These are phyloP conservation scores for Davidsoniella australis DNA, from an alignment of 2,329 filamentous ascomycete genomes.

Conservation along the genomic window DNA sequence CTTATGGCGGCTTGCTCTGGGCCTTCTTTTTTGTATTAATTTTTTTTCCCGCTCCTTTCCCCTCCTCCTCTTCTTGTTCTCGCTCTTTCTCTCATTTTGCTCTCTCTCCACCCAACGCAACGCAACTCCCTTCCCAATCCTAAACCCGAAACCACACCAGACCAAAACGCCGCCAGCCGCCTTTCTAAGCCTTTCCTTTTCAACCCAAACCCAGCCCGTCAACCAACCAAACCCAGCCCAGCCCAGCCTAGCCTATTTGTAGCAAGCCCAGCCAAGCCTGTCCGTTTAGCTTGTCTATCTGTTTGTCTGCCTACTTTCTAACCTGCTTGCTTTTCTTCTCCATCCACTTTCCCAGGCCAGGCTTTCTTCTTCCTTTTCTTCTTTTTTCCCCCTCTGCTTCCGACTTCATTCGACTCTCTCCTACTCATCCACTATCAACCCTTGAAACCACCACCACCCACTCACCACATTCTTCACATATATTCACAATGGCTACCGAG, in stretches of 20 bases:
- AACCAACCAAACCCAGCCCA: too few species aligned
- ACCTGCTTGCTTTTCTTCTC: neutral
- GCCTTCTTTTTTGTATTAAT: slow-evolving; percentile 1
- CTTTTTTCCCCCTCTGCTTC: slow-evolving; percentile 8
- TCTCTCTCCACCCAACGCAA: slow-evolving; percentile 5
- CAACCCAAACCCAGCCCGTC: neutral
- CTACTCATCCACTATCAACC: slow-evolving; percentile 12
- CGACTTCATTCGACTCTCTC: slow-evolving; percentile 6
- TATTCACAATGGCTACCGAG: slow-evolving; percentile 42
- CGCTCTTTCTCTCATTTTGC: neutral
- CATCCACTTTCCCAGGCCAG: slow-evolving; percentile 2
- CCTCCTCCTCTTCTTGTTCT: slow-evolving; percentile 1
- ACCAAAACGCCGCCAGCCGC: too few species aligned
- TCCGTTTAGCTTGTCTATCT: too few species aligned
- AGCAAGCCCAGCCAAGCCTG: too few species aligned
- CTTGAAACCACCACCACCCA: slow-evolving; percentile 5
- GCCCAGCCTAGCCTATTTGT: too few species aligned
- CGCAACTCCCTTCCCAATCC: slow-evolving; percentile 2
- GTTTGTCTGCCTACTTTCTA: too few species aligned
- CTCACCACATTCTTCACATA: too few species aligned
- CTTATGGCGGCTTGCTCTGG: neutral
- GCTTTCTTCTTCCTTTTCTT: slow-evolving; percentile 9
- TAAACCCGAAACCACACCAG: slow-evolving; percentile 10
- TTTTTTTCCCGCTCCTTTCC: neutral
- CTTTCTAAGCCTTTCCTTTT: neutral